Evolutionary conservation across 1,284 basidiomycete species (phyloP).

Genomic region (Leccinum subrobustum): DNA sequence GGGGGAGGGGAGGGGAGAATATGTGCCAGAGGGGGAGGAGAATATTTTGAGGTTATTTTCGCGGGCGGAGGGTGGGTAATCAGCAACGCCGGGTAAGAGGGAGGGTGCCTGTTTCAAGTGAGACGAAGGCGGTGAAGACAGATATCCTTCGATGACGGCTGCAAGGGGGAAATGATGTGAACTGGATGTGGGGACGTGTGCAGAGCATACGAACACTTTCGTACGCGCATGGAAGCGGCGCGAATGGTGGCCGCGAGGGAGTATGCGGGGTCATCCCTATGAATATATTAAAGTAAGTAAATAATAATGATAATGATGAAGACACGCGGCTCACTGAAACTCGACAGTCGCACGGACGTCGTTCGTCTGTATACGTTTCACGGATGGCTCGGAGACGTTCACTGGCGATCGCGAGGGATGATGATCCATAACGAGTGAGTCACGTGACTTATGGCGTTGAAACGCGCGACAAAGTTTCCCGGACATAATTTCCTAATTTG

Average conservation of each 20-base stretch:
- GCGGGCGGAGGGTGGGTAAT: slow-evolving; percentile 29
- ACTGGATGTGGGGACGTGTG: slow-evolving; percentile 20
- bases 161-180: slow-evolving; percentile 29
- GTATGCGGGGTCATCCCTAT: not conserved
- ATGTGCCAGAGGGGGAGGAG: slow-evolving; percentile 20
- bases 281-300: not conserved
- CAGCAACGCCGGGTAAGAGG: slow-evolving; percentile 16
- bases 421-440: not conserved
- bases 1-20: slow-evolving; percentile 34
- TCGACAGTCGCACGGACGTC: slow-evolving; percentile 34
- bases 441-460: not conserved
- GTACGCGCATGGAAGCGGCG: slow-evolving; percentile 34
- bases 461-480: not conserved
- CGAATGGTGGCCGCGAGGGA: slow-evolving; percentile 28
- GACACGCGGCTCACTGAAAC: slow-evolving; percentile 30
- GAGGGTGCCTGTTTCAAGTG: slow-evolving; percentile 32
- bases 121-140: slow-evolving; percentile 28
- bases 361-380: slow-evolving; percentile 46
- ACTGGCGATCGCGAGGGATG: not conserved
- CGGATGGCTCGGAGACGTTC: slow-evolving; percentile 9
- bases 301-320: not conserved
- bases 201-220: slow-evolving; percentile 34
- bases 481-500: slow-evolving; percentile 7
- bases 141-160: slow-evolving; percentile 36
- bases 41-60: slow-evolving; percentile 35